Evolutionary conservation across 2,329 filamentous ascomycete genomes (phyloP), one percentile per base, ranked within the genome.

Genomic region (Mariannaea sp.): DNA sequence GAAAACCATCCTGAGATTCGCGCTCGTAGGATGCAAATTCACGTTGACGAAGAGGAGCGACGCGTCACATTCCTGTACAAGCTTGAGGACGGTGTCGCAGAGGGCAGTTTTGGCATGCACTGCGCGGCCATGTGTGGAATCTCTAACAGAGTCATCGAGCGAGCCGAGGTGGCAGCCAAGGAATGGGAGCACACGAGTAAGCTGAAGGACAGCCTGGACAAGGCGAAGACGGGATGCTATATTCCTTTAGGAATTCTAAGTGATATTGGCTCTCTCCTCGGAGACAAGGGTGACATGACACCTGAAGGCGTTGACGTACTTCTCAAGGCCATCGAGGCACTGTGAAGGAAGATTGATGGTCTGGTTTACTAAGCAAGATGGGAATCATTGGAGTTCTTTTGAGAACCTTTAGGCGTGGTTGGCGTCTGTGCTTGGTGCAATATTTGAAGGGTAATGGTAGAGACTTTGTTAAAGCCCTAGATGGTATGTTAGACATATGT

Each of bases 121-220:
- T 99, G 94, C 69, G 94, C 94, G 1, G 88, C 91, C 55, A 99
- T 99, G 94, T 99, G 94, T 65, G 94, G 94, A 1, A 97, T 99
- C 59, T 85, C 91, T 0, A 78, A 79, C 38, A 86, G 86, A 49
- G 86, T 99, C 13, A 91, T 99, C 57, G 86, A 92, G 68, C 78
- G 88, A 17, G 94, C 94, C 0, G 94, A 99, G 72, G 83, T 87
- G 17, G 94, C 94, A 5, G 94, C 94, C 1, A 86, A 81, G 62
- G 90, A 92, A 66, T 97, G 94, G 92, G 94, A 99, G 75, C 92
- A 97, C 71, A 97, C 94, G 0, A 93, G 89, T 62, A 80, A 91
- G 16, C 79, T 97, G 57, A 94, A 92, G 72, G 92, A 96, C 71
- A 92, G 89, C 54, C 77, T 97, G 55, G 91, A 96, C 64, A 86